Percentiles rank a stretch among this genome's conserved stretches.
phyloP scores from a whole-genome alignment of 805 yeast genomes.

The Kluyveromyces wickerhamii region DNA sequence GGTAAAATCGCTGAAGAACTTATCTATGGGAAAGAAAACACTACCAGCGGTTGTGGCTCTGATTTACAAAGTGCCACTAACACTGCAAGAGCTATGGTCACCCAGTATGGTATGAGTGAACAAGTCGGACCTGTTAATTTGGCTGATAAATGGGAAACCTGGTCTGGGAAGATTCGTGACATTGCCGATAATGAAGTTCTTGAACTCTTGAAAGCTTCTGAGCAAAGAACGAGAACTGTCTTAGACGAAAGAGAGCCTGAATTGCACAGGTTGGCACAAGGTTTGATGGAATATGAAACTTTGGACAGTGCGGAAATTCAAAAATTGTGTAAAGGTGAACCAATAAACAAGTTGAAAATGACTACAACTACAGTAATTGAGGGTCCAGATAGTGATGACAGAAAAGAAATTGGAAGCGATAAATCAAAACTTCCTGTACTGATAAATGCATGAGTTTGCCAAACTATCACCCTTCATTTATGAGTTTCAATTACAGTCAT shows the following conservation, averaged over 20 bases:
- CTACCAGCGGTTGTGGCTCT: slow-evolving; percentile 91
- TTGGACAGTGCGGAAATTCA: slow-evolving; percentile 87
- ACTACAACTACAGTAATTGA: slow-evolving; percentile 71
- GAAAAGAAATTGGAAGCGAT: slow-evolving; percentile 32
- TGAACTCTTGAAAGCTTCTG: slow-evolving; percentile 62
- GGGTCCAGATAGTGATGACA: slow-evolving; percentile 39
- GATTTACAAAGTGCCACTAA: slow-evolving; percentile 85
- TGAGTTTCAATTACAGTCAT: too few relatives aligned
- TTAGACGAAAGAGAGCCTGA: slow-evolving; percentile 57
- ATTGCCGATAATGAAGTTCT: slow-evolving; percentile 91
- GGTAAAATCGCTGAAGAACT: slow-evolving; percentile 96
- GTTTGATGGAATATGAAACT: slow-evolving; percentile 91
- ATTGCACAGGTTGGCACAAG: slow-evolving; percentile 82
- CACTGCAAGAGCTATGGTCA: slow-evolving; percentile 95
- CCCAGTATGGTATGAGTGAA: slow-evolving; percentile 93
- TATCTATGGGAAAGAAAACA: slow-evolving; percentile 83
- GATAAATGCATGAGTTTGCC: slow-evolving; percentile 19
- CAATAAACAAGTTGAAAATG: slow-evolving; percentile 57
- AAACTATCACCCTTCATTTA: not conserved
- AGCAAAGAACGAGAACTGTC: slow-evolving; percentile 66
- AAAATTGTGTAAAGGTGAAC: slow-evolving; percentile 73
- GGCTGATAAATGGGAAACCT: slow-evolving; percentile 86
- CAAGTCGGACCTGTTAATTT: slow-evolving; percentile 86
- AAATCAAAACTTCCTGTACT: slow-evolving; percentile 27
- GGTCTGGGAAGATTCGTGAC: slow-evolving; percentile 86